These are phyloP conservation scores for Thinopyrum obtusiflorum DNA, from an alignment of 202 grass and related monocot genomes.

Conservation along the genomic window DNA sequence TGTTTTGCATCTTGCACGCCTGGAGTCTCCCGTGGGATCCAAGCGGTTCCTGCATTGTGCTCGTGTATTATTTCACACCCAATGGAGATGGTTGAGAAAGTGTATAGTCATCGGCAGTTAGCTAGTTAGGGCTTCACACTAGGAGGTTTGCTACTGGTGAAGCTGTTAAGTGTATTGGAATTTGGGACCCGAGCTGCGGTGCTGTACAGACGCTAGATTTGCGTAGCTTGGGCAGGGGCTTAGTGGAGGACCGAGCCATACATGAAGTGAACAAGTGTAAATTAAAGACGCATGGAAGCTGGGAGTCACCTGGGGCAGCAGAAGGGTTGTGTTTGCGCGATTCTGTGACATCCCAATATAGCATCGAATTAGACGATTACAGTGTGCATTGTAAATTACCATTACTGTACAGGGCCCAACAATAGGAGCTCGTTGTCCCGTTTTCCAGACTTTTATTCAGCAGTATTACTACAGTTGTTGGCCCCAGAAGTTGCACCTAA, in stretches of 20 bases:
- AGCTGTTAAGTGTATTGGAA: constrained; percentile 31
- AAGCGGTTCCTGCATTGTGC: constrained; percentile 14
- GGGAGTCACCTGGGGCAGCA: constrained; percentile 3
- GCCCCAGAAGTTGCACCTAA: background rate
- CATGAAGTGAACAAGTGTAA: constrained; percentile 38
- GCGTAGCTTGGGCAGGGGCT: constrained; percentile 32
- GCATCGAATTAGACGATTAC: constrained; percentile 9
- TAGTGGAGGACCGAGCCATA: constrained; percentile 26
- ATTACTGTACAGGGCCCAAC: constrained; percentile 47
- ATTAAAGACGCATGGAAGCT: constrained; percentile 41
- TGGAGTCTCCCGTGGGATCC: background rate
- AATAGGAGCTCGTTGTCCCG: constrained; percentile 18
- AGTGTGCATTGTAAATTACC: constrained; percentile 40
- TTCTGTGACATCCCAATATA: constrained; percentile 27
- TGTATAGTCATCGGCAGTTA: constrained; percentile 54
- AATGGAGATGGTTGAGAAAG: constrained; percentile 37
- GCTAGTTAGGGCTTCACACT: constrained; percentile 42
- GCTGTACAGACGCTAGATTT: constrained; percentile 51
- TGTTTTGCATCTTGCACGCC: background rate
- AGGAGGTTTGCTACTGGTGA: constrained; percentile 42
- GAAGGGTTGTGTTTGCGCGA: background rate
- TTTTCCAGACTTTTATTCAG: background rate
- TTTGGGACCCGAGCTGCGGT: constrained; percentile 25
- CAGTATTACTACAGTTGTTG: background rate
- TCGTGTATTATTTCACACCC: background rate